phyloP scores from a whole-genome alignment of 805 yeast genomes.

The Starmerella cellae region DNA sequence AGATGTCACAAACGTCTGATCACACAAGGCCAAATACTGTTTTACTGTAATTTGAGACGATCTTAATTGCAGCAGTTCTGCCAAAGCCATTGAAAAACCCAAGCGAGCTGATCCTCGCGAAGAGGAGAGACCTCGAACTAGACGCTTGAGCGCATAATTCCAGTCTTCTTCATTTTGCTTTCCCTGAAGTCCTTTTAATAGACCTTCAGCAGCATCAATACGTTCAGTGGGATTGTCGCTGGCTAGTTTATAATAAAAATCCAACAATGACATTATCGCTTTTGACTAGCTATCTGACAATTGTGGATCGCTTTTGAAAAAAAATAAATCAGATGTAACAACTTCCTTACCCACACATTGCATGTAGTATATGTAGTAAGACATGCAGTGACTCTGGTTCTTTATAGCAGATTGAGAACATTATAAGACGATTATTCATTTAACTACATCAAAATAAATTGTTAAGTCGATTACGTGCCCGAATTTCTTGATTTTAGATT shows the following conservation, averaged over 20 bases:
- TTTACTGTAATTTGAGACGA: conserved; percentile 29
- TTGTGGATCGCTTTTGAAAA: no score
- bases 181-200: conserved; percentile 47
- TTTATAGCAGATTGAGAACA: no score
- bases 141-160: conserved; percentile 66
- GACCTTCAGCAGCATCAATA: conserved; percentile 51
- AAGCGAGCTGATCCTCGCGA: conserved; percentile 71
- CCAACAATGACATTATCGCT: conserved; percentile 29
- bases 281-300: no score
- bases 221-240: conserved; percentile 66
- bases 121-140: conserved; percentile 70
- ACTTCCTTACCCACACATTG: no score
- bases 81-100: conserved; percentile 78
- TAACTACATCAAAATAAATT: no score
- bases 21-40: conserved; percentile 30
- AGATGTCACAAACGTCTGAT: conserved; percentile 29
- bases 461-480: no score
- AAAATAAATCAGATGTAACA: no score
- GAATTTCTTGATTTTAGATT: no score
- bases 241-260: conserved; percentile 62
- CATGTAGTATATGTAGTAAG: no score
- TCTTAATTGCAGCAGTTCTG: conserved; percentile 38
- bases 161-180: conserved; percentile 41
- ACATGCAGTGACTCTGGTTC: no score
- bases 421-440: no score